Conservation (phyloP, 345 rosid species). For the Salix exigua region DNA sequence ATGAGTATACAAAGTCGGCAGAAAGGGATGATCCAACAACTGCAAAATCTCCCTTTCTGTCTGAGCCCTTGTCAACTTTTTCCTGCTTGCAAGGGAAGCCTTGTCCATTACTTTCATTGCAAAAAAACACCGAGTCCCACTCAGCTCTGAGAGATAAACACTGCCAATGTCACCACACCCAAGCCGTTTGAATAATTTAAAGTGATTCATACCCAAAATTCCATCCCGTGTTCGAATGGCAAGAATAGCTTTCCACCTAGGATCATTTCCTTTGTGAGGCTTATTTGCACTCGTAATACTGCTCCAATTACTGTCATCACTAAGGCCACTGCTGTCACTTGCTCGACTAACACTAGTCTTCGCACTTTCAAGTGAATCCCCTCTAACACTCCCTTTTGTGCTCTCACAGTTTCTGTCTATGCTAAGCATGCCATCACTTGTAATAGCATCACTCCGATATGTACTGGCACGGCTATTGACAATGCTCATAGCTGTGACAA, state of each 20-base stretch:
- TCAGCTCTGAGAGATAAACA: conserved; percentile 89
- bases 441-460: conserved; percentile 47
- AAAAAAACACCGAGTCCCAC: conserved; percentile 81
- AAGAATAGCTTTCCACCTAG: conserved; percentile 92
- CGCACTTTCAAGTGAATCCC: conserved; percentile 80
- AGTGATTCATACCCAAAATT: conserved; percentile 88
- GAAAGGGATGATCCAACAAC: conserved; percentile 91
- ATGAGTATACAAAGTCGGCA: conserved; percentile 90
- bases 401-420: conserved; percentile 67
- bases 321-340: conserved; percentile 80
- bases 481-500: conserved; percentile 74
- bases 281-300: conserved; percentile 79
- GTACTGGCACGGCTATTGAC: conserved; percentile 56
- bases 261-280: conserved; percentile 98
- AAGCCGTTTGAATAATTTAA: conserved; percentile 80
- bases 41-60: conserved; percentile 97
- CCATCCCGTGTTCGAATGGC: conserved; percentile 85
- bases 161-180: conserved; percentile 99
- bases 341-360: conserved; percentile 81
- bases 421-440: conserved; percentile 76
- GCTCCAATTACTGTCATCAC: conserved; percentile 98
- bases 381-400: conserved; percentile 55
- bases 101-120: conserved; percentile 99
- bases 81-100: conserved; percentile 90
- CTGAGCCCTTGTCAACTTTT: conserved; percentile 91